Evolutionary conservation across 169 alveolate species (phyloP).

Genomic region (Plasmodium vinckei): DNA sequence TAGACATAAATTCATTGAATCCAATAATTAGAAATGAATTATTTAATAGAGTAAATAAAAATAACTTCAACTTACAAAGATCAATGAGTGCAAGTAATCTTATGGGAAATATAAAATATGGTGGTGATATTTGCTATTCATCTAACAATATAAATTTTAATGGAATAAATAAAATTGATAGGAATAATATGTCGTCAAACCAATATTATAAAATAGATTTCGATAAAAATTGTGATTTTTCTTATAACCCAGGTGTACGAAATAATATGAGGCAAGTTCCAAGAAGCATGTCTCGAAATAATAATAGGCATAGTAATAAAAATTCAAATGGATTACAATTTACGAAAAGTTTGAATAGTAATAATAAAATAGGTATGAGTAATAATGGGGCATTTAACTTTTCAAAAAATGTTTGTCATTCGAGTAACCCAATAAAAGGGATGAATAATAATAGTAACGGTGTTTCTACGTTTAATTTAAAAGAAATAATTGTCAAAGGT

Average conservation of each 20-base stretch:
- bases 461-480: neutral
- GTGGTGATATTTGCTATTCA: neutral
- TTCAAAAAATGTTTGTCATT: neutral
- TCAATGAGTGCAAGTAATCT: slow-evolving; percentile 53
- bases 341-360: slow-evolving; percentile 43
- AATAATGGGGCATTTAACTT: neutral
- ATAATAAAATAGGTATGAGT: neutral
- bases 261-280: neutral
- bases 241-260: neutral
- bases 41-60: slow-evolving; percentile 39
- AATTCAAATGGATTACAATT: slow-evolving; percentile 20
- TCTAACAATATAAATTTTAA: neutral
- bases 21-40: slow-evolving; percentile 40
- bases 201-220: too few relatives aligned
- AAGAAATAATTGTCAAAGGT: neutral
- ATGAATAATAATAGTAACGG: too few relatives aligned
- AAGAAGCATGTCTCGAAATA: neutral
- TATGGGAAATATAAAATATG: neutral
- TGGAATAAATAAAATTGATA: neutral
- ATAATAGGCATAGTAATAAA: neutral
- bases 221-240: neutral
- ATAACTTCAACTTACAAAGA: slow-evolving; percentile 35
- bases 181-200: too few relatives aligned
- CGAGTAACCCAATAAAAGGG: neutral
- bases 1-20: slow-evolving; percentile 41